Percentiles rank a stretch among this genome's conserved stretches.
Conservation (phyloP, 805 yeast genomes). For the Cyberlindnera mrakii region DNA sequence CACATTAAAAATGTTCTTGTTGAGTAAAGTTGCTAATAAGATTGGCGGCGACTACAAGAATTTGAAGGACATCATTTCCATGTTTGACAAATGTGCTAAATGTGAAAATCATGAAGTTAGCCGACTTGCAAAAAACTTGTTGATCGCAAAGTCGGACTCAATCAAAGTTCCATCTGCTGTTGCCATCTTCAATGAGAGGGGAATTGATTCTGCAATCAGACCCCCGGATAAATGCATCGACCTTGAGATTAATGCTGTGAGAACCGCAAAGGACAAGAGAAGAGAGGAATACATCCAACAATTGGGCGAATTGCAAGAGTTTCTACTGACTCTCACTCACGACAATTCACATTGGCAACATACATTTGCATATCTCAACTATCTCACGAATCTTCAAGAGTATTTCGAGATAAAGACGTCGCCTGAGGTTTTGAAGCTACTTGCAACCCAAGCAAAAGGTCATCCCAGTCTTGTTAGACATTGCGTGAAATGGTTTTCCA, state of each 20-base stretch:
- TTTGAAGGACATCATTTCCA: constrained; percentile 38
- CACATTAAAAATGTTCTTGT: constrained; percentile 50
- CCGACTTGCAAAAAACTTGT: constrained; percentile 46
- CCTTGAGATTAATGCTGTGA: constrained; percentile 52
- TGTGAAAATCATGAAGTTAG: constrained; percentile 53
- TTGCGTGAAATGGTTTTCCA: constrained; percentile 54
- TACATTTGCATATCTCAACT: constrained; percentile 39
- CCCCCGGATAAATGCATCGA: constrained; percentile 60
- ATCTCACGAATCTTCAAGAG: constrained; percentile 47
- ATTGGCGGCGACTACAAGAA: constrained; percentile 52
- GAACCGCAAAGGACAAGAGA: constrained; percentile 57
- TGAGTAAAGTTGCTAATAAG: constrained; percentile 52
- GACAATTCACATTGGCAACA: constrained; percentile 51
- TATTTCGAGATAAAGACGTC: constrained; percentile 43
- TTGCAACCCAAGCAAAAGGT: constrained; percentile 44
- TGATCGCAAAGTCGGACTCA: constrained; percentile 33
- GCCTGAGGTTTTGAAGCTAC: constrained; percentile 33
- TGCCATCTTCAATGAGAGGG: constrained; percentile 43
- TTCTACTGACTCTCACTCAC: constrained; percentile 23
- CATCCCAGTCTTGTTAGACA: constrained; percentile 58
- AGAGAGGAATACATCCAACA: constrained; percentile 35
- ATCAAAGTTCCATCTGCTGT: constrained; percentile 46
- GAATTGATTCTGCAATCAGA: constrained; percentile 35
- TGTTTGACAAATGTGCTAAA: constrained; percentile 48
- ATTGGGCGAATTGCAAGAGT: constrained; percentile 37